These are phyloP conservation scores for Fusarium sp. DNA, from an alignment of 2,329 filamentous ascomycete species.

Conservation along the genomic window DNA sequence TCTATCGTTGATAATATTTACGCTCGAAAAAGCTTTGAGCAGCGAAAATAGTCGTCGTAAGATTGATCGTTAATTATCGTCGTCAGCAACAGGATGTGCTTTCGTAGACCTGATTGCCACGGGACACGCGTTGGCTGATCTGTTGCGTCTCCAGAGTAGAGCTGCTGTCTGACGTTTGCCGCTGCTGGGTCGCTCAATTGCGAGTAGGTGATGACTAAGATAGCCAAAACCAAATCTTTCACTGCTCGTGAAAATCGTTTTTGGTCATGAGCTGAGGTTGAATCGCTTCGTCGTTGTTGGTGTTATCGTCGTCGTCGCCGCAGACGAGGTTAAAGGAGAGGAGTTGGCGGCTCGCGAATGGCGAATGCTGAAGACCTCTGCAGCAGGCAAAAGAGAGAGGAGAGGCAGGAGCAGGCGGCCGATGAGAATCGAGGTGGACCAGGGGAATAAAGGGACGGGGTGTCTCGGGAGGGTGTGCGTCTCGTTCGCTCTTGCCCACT, in stretches of 20 bases:
- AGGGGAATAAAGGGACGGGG: slow-evolving; percentile 51
- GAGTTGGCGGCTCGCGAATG: slow-evolving; percentile 39
- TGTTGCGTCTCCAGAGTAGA: slow-evolving; percentile 23
- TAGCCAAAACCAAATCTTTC: slow-evolving; percentile 7
- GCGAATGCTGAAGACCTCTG: slow-evolving; percentile 37
- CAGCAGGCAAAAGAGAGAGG: slow-evolving; percentile 29
- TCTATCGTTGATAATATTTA: slow-evolving; percentile 40
- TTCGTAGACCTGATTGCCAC: slow-evolving; percentile 46
- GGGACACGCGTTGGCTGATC: slow-evolving; percentile 36
- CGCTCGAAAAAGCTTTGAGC: slow-evolving; percentile 19
- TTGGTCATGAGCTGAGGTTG: slow-evolving; percentile 16
- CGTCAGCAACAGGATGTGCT: slow-evolving; percentile 43
- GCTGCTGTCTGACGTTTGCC: slow-evolving; percentile 31
- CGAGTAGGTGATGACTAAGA: slow-evolving; percentile 28
- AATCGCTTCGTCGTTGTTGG: slow-evolving; percentile 14
- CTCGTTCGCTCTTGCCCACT: slow-evolving; percentile 43
- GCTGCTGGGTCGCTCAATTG: slow-evolving; percentile 15
- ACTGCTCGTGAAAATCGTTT: slow-evolving; percentile 22
- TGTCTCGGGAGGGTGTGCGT: slow-evolving; percentile 49
- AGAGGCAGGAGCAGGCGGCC: slow-evolving; percentile 38
- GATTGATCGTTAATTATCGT: slow-evolving; percentile 43
- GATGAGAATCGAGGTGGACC: slow-evolving; percentile 48
- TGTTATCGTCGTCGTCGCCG: slow-evolving; percentile 22
- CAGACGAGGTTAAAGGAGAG: slow-evolving; percentile 35
- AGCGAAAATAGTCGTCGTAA: slow-evolving; percentile 32